Percentiles rank a stretch among this genome's conserved stretches.
phyloP scores from a whole-genome alignment of 1,139 yeast genomes.

The Pneumocystis canis region DNA sequence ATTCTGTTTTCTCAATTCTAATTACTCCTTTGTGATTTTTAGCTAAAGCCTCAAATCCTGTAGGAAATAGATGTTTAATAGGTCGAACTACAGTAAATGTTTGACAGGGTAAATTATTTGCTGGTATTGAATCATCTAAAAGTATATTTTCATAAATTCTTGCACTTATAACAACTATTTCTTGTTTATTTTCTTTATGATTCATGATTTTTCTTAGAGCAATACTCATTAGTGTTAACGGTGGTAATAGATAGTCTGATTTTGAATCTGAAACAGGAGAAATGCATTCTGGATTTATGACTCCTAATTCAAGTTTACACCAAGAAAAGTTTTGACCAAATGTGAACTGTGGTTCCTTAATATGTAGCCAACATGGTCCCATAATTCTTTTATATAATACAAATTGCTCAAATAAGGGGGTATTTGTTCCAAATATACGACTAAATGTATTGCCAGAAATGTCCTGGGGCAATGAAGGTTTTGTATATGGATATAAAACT shows the following conservation, averaged over 20 bases:
- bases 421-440: constrained; percentile 65
- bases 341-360: constrained; percentile 47
- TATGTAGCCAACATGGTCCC: constrained; percentile 96
- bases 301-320: constrained; percentile 60
- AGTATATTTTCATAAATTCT: constrained; percentile 41
- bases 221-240: constrained; percentile 57
- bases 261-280: constrained; percentile 36
- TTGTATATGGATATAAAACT: constrained; percentile 56
- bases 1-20: constrained; percentile 56
- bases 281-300: constrained; percentile 37
- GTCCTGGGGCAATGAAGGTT: constrained; percentile 49
- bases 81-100: constrained; percentile 64
- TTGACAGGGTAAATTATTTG: constrained; percentile 22
- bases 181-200: constrained; percentile 59
- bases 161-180: constrained; percentile 67
- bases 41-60: constrained; percentile 46
- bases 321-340: constrained; percentile 57
- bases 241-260: constrained; percentile 29
- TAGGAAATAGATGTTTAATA: constrained; percentile 45
- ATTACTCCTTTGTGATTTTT: constrained; percentile 31
- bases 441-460: constrained; percentile 62
- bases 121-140: constrained; percentile 16
- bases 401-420: constrained; percentile 70
- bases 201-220: constrained; percentile 73
- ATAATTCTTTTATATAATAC: constrained; percentile 68